Evolutionary conservation across 345 rosid species (phyloP).

Genomic region (Adansonia digitata): DNA sequence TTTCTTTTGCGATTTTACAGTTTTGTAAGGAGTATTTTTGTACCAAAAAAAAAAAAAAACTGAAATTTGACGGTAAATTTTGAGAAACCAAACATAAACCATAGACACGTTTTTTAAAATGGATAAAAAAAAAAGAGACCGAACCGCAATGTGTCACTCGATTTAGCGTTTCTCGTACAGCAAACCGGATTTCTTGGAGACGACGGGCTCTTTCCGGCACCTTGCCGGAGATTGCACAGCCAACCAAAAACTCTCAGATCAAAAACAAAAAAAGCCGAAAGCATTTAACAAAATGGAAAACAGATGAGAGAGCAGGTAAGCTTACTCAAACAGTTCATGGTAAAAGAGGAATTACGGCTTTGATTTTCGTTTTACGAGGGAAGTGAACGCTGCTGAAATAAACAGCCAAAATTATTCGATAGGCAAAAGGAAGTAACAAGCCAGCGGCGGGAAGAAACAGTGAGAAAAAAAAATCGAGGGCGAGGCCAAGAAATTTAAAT

Average conservation of each 20-base stretch:
- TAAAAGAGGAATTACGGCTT: constrained; percentile 30
- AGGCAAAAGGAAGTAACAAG: background rate
- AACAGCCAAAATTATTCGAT: background rate
- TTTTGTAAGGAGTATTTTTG: too few species aligned
- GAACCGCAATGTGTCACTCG: constrained; percentile 56
- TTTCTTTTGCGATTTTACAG: background rate
- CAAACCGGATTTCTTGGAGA: constrained; percentile 71
- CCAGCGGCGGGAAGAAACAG: too few species aligned
- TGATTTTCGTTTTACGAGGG: background rate
- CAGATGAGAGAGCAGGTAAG: background rate
- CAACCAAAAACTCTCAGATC: constrained; percentile 12
- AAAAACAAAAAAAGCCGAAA: background rate
- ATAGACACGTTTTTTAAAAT: constrained; percentile 15
- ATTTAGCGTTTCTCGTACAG: constrained; percentile 85
- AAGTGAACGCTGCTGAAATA: background rate
- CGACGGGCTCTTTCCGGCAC: constrained; percentile 91
- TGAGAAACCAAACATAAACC: constrained; percentile 26
- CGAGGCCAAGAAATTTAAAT: too few species aligned
- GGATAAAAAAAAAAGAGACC: constrained; percentile 26
- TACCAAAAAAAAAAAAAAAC: too few species aligned
- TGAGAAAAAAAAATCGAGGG: too few species aligned
- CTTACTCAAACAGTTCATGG: constrained; percentile 82
- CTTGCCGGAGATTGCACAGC: constrained; percentile 71
- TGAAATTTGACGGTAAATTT: background rate
- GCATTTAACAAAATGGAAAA: background rate